Percentiles rank a stretch among this genome's conserved stretches.
phyloP scores from a whole-genome alignment of 768 basidiomycete species.

The Xerocomellus intermedius region DNA sequence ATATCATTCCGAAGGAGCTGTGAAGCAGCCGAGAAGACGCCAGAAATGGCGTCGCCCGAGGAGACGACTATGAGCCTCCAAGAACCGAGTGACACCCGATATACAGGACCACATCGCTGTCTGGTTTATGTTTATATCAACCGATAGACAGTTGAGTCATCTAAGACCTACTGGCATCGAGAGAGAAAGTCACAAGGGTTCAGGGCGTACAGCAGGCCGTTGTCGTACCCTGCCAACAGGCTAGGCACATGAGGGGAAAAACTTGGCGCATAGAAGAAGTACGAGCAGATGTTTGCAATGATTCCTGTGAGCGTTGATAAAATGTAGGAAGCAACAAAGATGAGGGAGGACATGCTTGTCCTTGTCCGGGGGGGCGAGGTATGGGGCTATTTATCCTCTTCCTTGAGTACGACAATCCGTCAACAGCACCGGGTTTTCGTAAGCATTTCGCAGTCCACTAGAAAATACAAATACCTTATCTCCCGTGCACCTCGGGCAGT shows the following conservation, averaged over 20 bases:
- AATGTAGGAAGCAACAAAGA: background rate
- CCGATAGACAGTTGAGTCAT: background rate
- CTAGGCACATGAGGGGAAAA: slow-evolving; percentile 7
- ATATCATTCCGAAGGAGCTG: slow-evolving; percentile 11
- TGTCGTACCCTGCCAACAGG: slow-evolving; percentile 17
- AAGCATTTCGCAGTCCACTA: background rate
- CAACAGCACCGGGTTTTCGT: background rate
- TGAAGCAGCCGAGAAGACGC: slow-evolving; percentile 2
- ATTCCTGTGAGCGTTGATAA: background rate
- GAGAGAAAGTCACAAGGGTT: slow-evolving; percentile 17
- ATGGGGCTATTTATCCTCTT: slow-evolving; percentile 2
- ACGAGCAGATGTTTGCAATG: background rate
- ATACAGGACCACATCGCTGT: slow-evolving; percentile 13
- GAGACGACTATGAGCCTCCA: slow-evolving; percentile 17
- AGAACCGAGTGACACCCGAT: slow-evolving; percentile 18
- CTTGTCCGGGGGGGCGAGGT: background rate
- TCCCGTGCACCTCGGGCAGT: no score
- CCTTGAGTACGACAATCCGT: background rate
- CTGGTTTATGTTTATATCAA: slow-evolving; percentile 11
- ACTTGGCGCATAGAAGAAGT: background rate
- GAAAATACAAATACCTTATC: no score
- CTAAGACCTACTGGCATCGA: slow-evolving; percentile 23
- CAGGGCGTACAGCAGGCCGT: slow-evolving; percentile 10
- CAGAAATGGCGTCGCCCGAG: slow-evolving; percentile 12
- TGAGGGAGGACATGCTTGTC: background rate